Conservation (phyloP, 768 basidiomycete species). For the Leccinum uliginosum region DNA sequence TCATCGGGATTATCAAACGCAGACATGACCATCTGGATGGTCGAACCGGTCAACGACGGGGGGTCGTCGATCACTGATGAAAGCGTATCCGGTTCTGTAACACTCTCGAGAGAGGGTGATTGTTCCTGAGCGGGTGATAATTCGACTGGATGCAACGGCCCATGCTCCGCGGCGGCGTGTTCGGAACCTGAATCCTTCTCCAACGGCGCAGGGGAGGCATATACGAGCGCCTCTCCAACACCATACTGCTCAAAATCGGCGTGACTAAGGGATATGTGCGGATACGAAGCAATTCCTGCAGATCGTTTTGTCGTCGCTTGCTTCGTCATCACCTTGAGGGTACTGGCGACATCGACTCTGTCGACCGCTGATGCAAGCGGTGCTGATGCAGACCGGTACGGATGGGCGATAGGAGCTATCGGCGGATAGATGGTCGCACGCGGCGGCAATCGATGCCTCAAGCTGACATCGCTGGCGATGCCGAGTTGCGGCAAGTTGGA, state of each 20-base stretch:
- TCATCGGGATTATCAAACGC: slow-evolving; percentile 59
- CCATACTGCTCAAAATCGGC: slow-evolving; percentile 46
- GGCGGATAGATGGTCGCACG: slow-evolving; percentile 20
- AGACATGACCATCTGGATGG: slow-evolving; percentile 32
- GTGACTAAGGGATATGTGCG: slow-evolving; percentile 26
- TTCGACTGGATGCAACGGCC: not conserved
- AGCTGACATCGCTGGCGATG: slow-evolving; percentile 27
- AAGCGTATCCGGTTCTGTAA: slow-evolving; percentile 22
- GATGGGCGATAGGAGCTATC: slow-evolving; percentile 28
- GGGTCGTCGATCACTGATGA: slow-evolving; percentile 5
- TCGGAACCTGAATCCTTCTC: not conserved
- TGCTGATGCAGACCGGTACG: slow-evolving; percentile 13
- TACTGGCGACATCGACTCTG: not conserved
- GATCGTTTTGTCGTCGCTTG: not conserved
- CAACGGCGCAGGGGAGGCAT: slow-evolving; percentile 29
- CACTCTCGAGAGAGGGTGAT: not conserved
- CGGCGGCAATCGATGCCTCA: slow-evolving; percentile 36
- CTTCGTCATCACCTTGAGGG: not conserved
- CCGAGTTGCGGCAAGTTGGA: slow-evolving; percentile 12
- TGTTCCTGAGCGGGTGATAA: not conserved
- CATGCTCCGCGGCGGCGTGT: not conserved
- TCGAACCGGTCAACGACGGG: slow-evolving; percentile 36
- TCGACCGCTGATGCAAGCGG: not conserved
- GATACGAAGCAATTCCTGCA: not conserved
- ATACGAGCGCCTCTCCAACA: slow-evolving; percentile 60